A percentile compares a stretch with the other conserved stretches of the same genome.
Conservation (phyloP, 1,284 basidiomycete species). For the Naganishia sp. region DNA sequence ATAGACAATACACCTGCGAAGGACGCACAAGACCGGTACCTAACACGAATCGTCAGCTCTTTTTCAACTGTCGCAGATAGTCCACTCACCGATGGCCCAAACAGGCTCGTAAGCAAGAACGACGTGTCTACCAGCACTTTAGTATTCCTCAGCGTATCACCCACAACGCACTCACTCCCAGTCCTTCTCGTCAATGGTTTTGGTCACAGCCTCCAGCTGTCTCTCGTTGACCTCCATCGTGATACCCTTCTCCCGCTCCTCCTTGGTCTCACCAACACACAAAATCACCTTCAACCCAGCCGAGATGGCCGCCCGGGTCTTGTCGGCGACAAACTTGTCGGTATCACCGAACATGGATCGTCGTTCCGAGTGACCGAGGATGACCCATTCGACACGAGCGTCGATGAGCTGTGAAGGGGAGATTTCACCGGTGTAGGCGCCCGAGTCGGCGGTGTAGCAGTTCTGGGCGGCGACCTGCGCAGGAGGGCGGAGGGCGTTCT, state of each 20-base stretch:
- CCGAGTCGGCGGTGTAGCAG: conserved; percentile 77
- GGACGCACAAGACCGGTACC: conserved; percentile 26
- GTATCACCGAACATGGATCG: conserved; percentile 88
- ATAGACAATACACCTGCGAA: no score
- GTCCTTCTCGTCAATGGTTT: conserved; percentile 64
- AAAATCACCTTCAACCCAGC: conserved; percentile 82
- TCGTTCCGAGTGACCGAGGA: conserved; percentile 97
- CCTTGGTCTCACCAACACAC: conserved; percentile 92
- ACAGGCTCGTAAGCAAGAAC: conserved; percentile 97
- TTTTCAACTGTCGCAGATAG: background rate
- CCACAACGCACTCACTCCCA: conserved; percentile 67
- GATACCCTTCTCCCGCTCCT: conserved; percentile 78
- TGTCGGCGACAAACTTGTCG: conserved; percentile 78
- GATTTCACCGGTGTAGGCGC: conserved; percentile 95
- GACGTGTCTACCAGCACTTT: conserved; percentile 64
- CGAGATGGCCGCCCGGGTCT: conserved; percentile 79
- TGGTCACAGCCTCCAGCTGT: conserved; percentile 78
- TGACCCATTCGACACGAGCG: conserved; percentile 84
- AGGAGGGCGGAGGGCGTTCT: conserved; percentile 63
- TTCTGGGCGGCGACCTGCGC: conserved; percentile 89
- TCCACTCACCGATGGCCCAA: conserved; percentile 82
- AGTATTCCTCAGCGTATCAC: background rate
- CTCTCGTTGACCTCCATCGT: conserved; percentile 78
- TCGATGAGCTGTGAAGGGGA: conserved; percentile 83
- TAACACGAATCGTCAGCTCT: background rate